These are phyloP conservation scores for Vishniacozyma victoriae DNA, from an alignment of 768 basidiomycete species.

Conservation along the genomic window DNA sequence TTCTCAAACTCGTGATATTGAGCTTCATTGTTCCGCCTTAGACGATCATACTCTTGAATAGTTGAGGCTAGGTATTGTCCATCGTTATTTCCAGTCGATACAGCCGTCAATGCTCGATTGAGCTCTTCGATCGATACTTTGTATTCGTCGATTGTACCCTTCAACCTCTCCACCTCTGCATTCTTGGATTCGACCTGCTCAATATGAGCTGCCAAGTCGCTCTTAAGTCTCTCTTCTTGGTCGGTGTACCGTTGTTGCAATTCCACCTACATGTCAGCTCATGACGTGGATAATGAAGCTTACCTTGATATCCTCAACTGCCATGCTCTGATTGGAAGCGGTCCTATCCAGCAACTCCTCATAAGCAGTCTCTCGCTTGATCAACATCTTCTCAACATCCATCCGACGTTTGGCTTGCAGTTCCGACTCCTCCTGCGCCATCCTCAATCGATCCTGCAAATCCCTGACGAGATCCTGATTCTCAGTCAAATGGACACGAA, in stretches of 20 bases:
- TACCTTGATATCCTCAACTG: constrained; percentile 87
- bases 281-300: constrained; percentile 9
- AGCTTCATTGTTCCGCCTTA: constrained; percentile 93
- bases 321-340: constrained; percentile 52
- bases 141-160: constrained; percentile 80
- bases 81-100: constrained; percentile 93
- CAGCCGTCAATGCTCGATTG: constrained; percentile 94
- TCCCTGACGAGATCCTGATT: constrained; percentile 79
- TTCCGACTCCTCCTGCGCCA: constrained; percentile 88
- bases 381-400: constrained; percentile 75
- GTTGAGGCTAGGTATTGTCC: constrained; percentile 95
- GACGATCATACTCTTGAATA: constrained; percentile 92
- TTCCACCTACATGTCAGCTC: constrained; percentile 60
- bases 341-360: constrained; percentile 74
- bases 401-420: constrained; percentile 72
- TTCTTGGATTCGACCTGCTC: constrained; percentile 80
- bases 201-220: constrained; percentile 77
- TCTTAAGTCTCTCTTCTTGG: constrained; percentile 80
- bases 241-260: constrained; percentile 88
- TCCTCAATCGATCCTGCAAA: constrained; percentile 78
- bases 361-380: constrained; percentile 82
- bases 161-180: constrained; percentile 76
- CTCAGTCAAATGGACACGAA: constrained; percentile 82
- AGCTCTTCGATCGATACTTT: constrained; percentile 97
- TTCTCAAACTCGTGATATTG: constrained; percentile 97